A percentile compares a stretch with the other conserved stretches of the same genome.
Evolutionary conservation across 495 filamentous ascomycete genomes (phyloP).

Genomic region (Aspergillus homomorphus): DNA sequence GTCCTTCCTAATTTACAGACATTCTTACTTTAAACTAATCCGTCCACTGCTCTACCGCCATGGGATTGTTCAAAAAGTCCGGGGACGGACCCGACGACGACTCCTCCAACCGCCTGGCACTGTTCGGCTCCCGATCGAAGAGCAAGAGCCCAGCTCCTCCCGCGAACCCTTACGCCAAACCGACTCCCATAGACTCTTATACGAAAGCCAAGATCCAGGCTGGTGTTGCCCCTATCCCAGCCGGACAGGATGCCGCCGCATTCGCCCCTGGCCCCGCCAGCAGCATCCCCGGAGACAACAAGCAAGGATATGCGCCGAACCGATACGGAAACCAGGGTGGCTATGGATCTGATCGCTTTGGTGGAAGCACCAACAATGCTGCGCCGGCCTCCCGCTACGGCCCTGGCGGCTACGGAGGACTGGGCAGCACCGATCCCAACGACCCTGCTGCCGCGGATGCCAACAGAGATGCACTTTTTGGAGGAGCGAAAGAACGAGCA

Average conservation of each 20-base stretch:
- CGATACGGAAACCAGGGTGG: conserved; percentile 60
- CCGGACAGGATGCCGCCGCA: conserved; percentile 12
- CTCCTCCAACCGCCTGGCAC: conserved; percentile 54
- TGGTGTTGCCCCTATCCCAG: conserved; percentile 38
- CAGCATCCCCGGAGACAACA: conserved; percentile 48
- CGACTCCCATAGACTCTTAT: conserved; percentile 58
- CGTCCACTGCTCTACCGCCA: conserved; percentile 32
- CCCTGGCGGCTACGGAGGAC: conserved; percentile 70
- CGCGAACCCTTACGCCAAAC: conserved; percentile 67
- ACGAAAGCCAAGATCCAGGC: conserved; percentile 55
- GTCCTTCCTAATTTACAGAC: not conserved
- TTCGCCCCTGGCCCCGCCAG: conserved; percentile 34
- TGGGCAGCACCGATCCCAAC: conserved; percentile 56
- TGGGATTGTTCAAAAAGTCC: conserved; percentile 64
- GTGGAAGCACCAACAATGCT: conserved; percentile 33
- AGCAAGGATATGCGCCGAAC: conserved; percentile 55
- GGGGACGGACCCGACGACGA: conserved; percentile 51
- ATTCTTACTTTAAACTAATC: not conserved
- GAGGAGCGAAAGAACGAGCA: conserved; percentile 55
- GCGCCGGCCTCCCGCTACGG: conserved; percentile 47
- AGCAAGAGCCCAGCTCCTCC: conserved; percentile 54
- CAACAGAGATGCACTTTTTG: conserved; percentile 63
- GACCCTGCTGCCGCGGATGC: conserved; percentile 48
- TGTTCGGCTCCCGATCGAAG: conserved; percentile 60
- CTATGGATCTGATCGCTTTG: conserved; percentile 64